phyloP scores from a whole-genome alignment of 768 basidiomycete species.

The Asterophora parasitica region DNA sequence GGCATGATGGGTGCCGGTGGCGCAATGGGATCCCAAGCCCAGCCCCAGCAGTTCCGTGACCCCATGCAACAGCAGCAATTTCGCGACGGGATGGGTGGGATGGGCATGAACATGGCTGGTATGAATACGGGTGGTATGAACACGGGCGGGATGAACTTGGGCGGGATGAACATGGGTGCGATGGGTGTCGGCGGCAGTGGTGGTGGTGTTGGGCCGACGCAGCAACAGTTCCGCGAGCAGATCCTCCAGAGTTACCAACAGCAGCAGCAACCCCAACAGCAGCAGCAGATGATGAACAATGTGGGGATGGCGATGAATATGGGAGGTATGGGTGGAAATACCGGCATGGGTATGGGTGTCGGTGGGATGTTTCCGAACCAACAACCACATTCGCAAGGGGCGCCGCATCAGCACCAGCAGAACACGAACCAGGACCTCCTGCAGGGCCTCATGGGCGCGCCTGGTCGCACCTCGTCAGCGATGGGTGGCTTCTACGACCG shows the following conservation, averaged over 20 bases:
- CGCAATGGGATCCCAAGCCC: neutral
- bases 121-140: constrained; percentile 21
- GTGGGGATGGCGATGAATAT: neutral
- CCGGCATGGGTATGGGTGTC: constrained; percentile 3
- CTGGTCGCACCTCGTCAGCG: constrained; percentile 3
- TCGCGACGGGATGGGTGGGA: constrained; percentile 14
- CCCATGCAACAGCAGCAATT: constrained; percentile 1
- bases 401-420: constrained; percentile 8
- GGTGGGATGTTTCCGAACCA: constrained; percentile 14
- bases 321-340: neutral
- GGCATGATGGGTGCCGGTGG: constrained; percentile 1
- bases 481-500: constrained; percentile 12
- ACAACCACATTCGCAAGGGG: constrained; percentile 5
- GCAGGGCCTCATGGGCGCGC: constrained; percentile 6
- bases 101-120: constrained; percentile 21
- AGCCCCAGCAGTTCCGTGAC: constrained; percentile 1
- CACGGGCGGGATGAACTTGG: constrained; percentile 10
- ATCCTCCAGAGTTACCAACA: neutral
- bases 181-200: constrained; percentile 13
- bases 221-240: constrained; percentile 8
- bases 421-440: constrained; percentile 6
- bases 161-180: constrained; percentile 18
- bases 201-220: constrained; percentile 1
- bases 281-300: constrained; percentile 6
- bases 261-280: constrained; percentile 5